Base-by-base conservation (phyloP, 1,284 basidiomycete species). In the Papiliotrema fonsecae region DNA sequence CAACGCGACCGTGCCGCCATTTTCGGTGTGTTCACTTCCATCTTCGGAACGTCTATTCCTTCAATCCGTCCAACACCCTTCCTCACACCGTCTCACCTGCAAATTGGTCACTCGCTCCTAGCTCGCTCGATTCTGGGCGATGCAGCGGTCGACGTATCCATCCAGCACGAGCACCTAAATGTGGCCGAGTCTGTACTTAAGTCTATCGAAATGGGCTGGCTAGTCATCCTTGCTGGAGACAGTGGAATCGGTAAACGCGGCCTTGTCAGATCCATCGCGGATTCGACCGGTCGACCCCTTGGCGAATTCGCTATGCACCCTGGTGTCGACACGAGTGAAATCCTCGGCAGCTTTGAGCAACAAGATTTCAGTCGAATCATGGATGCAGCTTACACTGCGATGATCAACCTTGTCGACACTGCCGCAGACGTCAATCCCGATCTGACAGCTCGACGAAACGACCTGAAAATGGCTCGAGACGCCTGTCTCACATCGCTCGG, bases 321-420 rank as follows among this genome's bases (percentile, higher is more conserved):
- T 41, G 86, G 89, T 6, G 91, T 89, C 16, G 96, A 99, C 67
- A 90, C 92, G 1, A 85, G 85, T 65, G 96, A 99, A 71, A 85
- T 99, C 31, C 76, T 98, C 34, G 96, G 96, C 41, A 87, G 88
- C 58, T 98, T 97, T 64, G 96, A 99, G 74, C 96, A 98, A 74
- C 82, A 84, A 30, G 84, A 88, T 64, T 44, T 56, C 40, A 42
- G 49, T 16, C 47, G 65, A 13, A 30, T 52, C 24, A 39, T 50
- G 24, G 24, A 40, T 32, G 25, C 18, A 3, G 53, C 52, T 0
- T 42, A 48, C 9, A 24, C 26, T 11, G 51, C 56, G 0, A 22
- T 64, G 14, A 35, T 45, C n/a, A n/a, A 40, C 3, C 37, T 57
- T 0, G 31, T 63, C 19, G 55, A 61, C 24, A 27, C 45, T 1